These are phyloP conservation scores for Ustilaginoidea virens DNA, from an alignment of 2,329 filamentous ascomycete species.

Conservation along the genomic window DNA sequence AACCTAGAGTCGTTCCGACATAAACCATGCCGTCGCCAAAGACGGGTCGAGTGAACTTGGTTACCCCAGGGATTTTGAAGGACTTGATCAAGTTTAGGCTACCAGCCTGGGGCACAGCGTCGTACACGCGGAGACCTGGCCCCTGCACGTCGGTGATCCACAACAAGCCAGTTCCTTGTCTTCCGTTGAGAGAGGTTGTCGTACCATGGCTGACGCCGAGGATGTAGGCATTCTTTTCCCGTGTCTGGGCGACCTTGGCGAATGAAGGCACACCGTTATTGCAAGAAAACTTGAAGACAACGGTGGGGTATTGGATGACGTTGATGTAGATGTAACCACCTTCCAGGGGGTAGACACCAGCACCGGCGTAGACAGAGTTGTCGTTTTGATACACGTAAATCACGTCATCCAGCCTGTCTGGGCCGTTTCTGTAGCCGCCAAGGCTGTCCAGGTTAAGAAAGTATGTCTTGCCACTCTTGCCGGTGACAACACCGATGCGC, in stretches of 20 bases:
- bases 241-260: conserved; percentile 33
- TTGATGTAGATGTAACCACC: conserved; percentile 34
- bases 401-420: conserved; percentile 22
- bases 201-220: conserved; percentile 42
- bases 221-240: conserved; percentile 32
- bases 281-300: conserved; percentile 43
- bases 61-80: conserved; percentile 34
- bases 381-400: conserved; percentile 28
- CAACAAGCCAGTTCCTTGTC: conserved; percentile 37
- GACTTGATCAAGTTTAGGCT: conserved; percentile 30
- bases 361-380: conserved; percentile 30
- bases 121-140: conserved; percentile 33
- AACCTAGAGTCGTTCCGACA: conserved; percentile 34
- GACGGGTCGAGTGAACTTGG: conserved; percentile 41
- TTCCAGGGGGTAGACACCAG: conserved; percentile 31
- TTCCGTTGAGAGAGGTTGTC: conserved; percentile 35
- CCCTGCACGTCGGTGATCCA: conserved; percentile 43
- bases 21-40: conserved; percentile 42
- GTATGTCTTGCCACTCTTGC: conserved; percentile 35
- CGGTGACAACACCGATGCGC: conserved; percentile 33
- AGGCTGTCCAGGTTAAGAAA: conserved; percentile 25
- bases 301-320: conserved; percentile 35
- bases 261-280: conserved; percentile 34
- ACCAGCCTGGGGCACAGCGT: conserved; percentile 32
- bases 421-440: conserved; percentile 23